Evolutionary conservation across 352 stramenopile genomes (phyloP).

Genomic region (Phytophthora quininea): DNA sequence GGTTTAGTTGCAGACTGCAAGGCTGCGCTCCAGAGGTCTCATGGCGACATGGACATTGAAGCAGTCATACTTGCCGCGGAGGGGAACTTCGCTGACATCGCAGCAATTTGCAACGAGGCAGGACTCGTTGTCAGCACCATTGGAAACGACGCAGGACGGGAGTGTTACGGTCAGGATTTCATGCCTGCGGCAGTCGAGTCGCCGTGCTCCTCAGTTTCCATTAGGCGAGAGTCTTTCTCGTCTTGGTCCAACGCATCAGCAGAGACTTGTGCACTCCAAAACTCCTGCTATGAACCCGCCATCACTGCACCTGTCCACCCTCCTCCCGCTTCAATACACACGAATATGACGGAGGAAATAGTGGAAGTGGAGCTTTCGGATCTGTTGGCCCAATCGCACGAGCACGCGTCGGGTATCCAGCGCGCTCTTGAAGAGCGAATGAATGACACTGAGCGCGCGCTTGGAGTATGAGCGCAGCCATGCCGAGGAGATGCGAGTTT

Average conservation of each 20-base stretch:
- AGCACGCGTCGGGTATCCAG: slow-evolving; percentile 35
- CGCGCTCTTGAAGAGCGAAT: slow-evolving; percentile 27
- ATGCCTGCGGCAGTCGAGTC: neutral
- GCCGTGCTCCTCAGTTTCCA: neutral
- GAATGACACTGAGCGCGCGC: slow-evolving; percentile 18
- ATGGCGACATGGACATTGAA: slow-evolving; percentile 16
- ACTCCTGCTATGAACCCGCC: neutral
- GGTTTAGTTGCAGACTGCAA: slow-evolving; percentile 22
- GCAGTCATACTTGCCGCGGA: slow-evolving; percentile 26
- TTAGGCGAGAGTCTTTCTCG: neutral
- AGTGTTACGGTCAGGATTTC: neutral
- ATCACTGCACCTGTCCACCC: neutral
- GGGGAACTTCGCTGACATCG: slow-evolving; percentile 20
- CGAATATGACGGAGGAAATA: slow-evolving; percentile 30
- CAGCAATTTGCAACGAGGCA: slow-evolving; percentile 29
- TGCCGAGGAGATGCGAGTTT: slow-evolving; percentile 13
- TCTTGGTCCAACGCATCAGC: slow-evolving; percentile 5
- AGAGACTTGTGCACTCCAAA: neutral
- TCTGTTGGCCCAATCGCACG: slow-evolving; percentile 38
- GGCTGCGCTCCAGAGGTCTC: slow-evolving; percentile 25
- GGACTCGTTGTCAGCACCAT: slow-evolving; percentile 13
- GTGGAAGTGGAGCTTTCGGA: slow-evolving; percentile 51
- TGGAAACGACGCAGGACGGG: neutral
- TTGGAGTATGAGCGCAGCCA: slow-evolving; percentile 20
- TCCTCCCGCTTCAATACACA: slow-evolving; percentile 16